Evolutionary conservation across 1,284 basidiomycete species (phyloP).

Genomic region (Cryptococcus maquisensis): DNA sequence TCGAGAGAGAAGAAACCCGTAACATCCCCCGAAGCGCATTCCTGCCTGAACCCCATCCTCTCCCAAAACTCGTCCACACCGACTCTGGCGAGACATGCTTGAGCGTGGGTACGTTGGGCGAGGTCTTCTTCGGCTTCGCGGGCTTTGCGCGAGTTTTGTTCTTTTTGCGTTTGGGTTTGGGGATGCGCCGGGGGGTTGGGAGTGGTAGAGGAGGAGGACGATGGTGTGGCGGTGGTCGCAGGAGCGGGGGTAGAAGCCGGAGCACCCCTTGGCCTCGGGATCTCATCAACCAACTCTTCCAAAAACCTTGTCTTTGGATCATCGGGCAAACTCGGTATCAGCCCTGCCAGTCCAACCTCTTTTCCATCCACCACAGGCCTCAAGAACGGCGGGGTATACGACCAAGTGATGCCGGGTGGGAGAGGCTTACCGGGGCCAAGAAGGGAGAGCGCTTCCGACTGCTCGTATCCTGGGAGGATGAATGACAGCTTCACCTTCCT

Average conservation of each 20-base stretch:
- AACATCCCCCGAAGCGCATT: constrained; percentile 76
- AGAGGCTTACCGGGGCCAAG: constrained; percentile 51
- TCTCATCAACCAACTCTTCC: constrained; percentile 66
- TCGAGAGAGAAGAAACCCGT: constrained; percentile 81
- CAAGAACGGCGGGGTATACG: constrained; percentile 31
- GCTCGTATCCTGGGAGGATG: constrained; percentile 67
- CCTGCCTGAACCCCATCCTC: constrained; percentile 88
- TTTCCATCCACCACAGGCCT: constrained; percentile 2
- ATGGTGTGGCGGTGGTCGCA: neutral
- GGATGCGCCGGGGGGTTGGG: constrained; percentile 8
- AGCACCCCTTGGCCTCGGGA: constrained; percentile 52
- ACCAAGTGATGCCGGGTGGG: constrained; percentile 30
- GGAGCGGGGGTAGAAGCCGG: constrained; percentile 15
- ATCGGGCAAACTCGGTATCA: constrained; percentile 83
- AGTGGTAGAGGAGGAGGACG: constrained; percentile 2
- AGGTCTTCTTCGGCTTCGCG: constrained; percentile 44
- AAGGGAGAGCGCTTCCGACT: constrained; percentile 64
- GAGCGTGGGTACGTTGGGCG: constrained; percentile 37
- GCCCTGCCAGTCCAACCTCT: constrained; percentile 56
- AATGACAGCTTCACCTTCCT: constrained; percentile 47
- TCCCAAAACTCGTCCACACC: constrained; percentile 81
- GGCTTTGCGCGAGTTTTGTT: constrained; percentile 1
- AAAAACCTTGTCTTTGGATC: constrained; percentile 89
- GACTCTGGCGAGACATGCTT: constrained; percentile 47
- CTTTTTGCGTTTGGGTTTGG: constrained; percentile 27